Evolutionary conservation across 495 filamentous ascomycete species (phyloP).

Genomic region (Neurospora intermedia): DNA sequence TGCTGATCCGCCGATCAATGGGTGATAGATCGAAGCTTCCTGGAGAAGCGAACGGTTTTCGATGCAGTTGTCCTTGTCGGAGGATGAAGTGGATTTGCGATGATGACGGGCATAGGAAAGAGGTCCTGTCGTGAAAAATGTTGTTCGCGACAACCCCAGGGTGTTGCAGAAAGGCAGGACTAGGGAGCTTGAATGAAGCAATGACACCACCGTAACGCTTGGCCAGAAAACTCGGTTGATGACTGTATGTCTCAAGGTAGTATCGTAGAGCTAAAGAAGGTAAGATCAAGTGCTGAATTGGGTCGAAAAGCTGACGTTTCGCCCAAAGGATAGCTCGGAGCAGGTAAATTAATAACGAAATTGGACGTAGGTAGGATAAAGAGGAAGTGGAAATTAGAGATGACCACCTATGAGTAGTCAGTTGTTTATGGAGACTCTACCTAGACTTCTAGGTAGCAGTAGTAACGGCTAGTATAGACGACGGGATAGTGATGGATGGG

Average conservation of each 20-base stretch:
- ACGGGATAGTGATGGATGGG: not conserved
- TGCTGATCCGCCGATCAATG: not conserved
- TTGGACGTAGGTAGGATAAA: not conserved
- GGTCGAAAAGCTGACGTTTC: not conserved
- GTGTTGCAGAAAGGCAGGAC: not conserved
- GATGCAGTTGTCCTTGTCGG: not conserved
- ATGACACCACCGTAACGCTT: not conserved
- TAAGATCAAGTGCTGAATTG: not conserved
- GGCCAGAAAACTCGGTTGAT: not conserved
- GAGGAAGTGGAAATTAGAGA: not conserved
- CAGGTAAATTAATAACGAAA: not conserved
- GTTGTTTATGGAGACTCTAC: not conserved
- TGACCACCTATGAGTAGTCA: not conserved
- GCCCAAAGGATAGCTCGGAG: not conserved
- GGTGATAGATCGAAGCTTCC: not conserved
- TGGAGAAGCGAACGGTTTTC: not conserved
- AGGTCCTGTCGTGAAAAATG: not conserved
- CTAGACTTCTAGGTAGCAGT: not conserved
- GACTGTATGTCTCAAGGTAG: not conserved
- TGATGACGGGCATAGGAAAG: not conserved
- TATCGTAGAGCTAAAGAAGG: not conserved
- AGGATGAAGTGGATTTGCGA: not conserved
- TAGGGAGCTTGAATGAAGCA: not conserved
- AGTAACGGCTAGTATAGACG: not conserved
- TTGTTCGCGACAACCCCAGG: not conserved